Evolutionary conservation across 768 basidiomycete genomes (phyloP).

Genomic region (Dictyophora rubrovolvata): DNA sequence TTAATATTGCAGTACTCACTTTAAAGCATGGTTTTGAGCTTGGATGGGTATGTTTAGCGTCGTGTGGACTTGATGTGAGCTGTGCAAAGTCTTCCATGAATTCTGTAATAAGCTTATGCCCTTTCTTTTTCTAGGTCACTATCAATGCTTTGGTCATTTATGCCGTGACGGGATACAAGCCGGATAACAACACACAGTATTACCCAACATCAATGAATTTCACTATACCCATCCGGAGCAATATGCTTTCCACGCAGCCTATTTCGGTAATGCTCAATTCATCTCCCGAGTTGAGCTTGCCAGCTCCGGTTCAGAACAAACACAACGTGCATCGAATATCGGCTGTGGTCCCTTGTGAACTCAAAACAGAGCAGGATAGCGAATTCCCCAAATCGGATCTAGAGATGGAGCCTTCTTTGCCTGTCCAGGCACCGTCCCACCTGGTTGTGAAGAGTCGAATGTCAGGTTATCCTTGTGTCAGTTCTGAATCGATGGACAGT

Average conservation of each 20-base stretch:
- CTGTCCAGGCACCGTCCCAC: no score
- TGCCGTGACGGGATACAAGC: conserved; percentile 30
- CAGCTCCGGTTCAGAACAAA: background rate
- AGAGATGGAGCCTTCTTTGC: no score
- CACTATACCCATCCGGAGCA: background rate
- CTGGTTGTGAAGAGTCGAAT: no score
- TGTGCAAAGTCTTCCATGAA: background rate
- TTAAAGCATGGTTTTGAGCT: conserved; percentile 34
- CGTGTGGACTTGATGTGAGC: conserved; percentile 29
- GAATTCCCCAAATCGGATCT: background rate
- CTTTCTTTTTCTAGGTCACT: conserved; percentile 27
- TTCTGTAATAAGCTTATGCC: background rate
- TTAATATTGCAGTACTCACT: conserved; percentile 38
- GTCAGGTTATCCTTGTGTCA: no score
- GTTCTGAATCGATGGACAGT: no score
- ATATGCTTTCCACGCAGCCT: background rate
- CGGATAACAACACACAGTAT: background rate
- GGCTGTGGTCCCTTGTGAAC: background rate
- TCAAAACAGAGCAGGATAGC: background rate
- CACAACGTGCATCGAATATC: background rate
- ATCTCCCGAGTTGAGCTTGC: background rate
- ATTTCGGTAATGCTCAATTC: background rate
- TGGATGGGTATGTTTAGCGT: conserved; percentile 38
- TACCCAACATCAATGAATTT: conserved; percentile 4
- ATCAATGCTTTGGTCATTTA: conserved; percentile 37